phyloP scores from a whole-genome alignment of 441 rosid genomes.

The Populus hybrid region DNA sequence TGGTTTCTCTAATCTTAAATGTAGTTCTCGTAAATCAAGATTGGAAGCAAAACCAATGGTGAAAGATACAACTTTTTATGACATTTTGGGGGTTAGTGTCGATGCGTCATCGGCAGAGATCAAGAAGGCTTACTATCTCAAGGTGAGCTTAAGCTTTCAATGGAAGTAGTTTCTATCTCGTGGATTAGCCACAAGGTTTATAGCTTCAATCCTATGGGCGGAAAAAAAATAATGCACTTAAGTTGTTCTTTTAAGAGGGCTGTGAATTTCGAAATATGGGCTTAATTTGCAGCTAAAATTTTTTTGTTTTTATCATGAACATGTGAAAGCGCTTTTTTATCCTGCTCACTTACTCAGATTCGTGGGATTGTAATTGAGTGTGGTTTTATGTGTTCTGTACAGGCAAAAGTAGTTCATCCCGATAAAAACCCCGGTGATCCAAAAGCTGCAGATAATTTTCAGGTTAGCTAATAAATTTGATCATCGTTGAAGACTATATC shows the following conservation, averaged over 20 bases:
- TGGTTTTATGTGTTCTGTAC: slow-evolving; percentile 18
- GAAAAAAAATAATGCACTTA: not conserved
- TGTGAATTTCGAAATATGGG: not conserved
- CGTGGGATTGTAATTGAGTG: not conserved
- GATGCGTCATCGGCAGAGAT: slow-evolving; percentile 80
- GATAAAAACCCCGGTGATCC: slow-evolving; percentile 93
- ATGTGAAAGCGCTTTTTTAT: not conserved
- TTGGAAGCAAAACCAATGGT: slow-evolving; percentile 40
- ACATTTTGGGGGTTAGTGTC: slow-evolving; percentile 62
- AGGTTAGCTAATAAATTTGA: slow-evolving; percentile 39
- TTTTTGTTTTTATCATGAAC: not conserved
- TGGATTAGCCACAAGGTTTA: not conserved
- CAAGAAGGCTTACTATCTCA: slow-evolving; percentile 87
- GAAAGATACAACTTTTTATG: slow-evolving; percentile 68
- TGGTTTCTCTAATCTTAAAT: slow-evolving; percentile 11
- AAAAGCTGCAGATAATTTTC: slow-evolving; percentile 83
- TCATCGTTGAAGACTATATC: not conserved
- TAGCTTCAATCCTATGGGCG: not conserved
- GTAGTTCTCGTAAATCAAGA: slow-evolving; percentile 1
- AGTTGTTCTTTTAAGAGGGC: not conserved
- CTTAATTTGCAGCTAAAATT: not conserved
- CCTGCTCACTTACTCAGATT: not conserved
- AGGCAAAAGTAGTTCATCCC: slow-evolving; percentile 92
- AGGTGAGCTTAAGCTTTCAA: slow-evolving; percentile 46
- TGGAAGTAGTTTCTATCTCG: not conserved